Evolutionary conservation across 2,329 filamentous ascomycete species (phyloP), one percentile per base, ranked within the genome.

Genomic region (Trichoderma sp.): DNA sequence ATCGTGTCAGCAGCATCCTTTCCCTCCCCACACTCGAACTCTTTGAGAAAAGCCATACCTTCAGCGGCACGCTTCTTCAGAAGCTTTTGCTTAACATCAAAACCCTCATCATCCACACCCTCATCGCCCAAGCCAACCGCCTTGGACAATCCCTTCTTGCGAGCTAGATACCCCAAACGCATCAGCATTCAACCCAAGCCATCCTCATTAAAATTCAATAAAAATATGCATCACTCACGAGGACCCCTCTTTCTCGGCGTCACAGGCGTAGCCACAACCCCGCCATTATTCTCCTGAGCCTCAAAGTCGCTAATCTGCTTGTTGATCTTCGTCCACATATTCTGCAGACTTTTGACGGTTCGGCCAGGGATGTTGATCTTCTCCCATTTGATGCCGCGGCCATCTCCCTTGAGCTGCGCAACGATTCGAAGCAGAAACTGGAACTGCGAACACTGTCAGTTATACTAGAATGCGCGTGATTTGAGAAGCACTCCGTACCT

Each of bases 341-440:
- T 76, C 69, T 78, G 73, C 0, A 82, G 70, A 2, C 78, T 78
- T 69, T 81, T 82, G 25, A 71, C 67, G 2, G 78, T 80, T 8
- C 80, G 78, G 0, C 77, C 78, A 0, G 77, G 76, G 74, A 82
- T 79, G 27, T 72, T 70, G 29, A 81, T 71, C 3, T 69, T 70
- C 2, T 69, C 67, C 79, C 79, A 81, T 54, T 79, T 77, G 70
- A 81, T 78, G 5, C 71, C 19, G 13, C 73, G 76, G 3, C 76
- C 76, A 3, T 77, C 75, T 0, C 75, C 72, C 52, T 75, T 77
- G 27, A 78, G 61, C 57, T 78, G 77, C 3, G 73, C 71, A 17
- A 81, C 72, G 64, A 81, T 73, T 7, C 78, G 77, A 2, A 81
- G 69, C 4, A 80, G 72, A 7, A 81, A 73, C 35, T 80, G 75